Evolutionary conservation across 495 filamentous ascomycete species (phyloP).

Genomic region (Xylaria castorea): DNA sequence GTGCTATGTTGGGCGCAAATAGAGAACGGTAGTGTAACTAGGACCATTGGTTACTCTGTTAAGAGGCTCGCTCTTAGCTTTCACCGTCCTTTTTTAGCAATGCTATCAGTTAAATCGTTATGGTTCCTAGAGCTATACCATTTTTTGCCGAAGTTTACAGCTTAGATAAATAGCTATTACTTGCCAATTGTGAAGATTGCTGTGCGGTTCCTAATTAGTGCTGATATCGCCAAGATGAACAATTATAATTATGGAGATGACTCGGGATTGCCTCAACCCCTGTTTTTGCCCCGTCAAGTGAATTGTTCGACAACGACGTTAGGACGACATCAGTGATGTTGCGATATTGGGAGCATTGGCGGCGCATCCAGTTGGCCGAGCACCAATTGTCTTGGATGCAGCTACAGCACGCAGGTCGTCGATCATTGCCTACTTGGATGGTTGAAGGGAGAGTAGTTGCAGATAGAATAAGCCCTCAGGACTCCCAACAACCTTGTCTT

Average conservation of each 20-base stretch:
- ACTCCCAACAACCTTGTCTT: constrained; percentile 12
- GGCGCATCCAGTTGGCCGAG: constrained; percentile 4
- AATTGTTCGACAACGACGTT: not conserved
- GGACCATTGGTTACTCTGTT: not conserved
- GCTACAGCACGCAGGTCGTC: constrained; percentile 6
- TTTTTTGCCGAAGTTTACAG: not conserved
- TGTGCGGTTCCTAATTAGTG: not conserved
- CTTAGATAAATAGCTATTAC: not conserved
- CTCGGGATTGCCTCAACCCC: not conserved
- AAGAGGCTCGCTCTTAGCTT: not conserved
- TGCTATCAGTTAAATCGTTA: not conserved
- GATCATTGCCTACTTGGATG: constrained; percentile 21
- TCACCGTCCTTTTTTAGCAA: not conserved
- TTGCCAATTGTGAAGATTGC: not conserved
- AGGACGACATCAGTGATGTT: constrained; percentile 8
- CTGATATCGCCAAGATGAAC: not conserved
- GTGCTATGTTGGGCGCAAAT: not conserved
- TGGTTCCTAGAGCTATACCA: not conserved
- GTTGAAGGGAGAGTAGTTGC: constrained; percentile 16
- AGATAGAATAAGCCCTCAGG: not conserved
- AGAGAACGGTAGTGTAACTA: not conserved
- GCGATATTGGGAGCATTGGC: not conserved
- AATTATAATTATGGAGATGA: not conserved
- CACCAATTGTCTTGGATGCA: constrained; percentile 5
- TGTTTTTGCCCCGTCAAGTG: not conserved